Conservation (phyloP, 2,329 filamentous ascomycete genomes). For the Hypoxylon sp. region DNA sequence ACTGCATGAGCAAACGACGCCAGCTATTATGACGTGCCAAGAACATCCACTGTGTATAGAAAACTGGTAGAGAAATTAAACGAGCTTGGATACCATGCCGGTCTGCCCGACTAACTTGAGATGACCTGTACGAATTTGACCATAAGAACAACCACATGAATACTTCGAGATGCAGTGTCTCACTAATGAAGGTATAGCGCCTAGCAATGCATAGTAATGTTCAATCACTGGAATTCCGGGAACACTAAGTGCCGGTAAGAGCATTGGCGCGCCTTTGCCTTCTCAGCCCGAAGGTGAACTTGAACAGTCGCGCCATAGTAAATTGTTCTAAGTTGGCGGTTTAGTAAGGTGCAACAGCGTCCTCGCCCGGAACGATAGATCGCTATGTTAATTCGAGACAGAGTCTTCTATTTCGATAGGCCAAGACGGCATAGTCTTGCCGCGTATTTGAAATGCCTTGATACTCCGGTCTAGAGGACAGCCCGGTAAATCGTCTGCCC, state of each 20-base stretch:
- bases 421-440: constrained; percentile 4
- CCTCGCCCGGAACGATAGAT: not conserved
- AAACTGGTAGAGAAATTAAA: constrained; percentile 35
- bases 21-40: constrained; percentile 36
- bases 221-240: constrained; percentile 8
- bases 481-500: constrained; percentile 15
- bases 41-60: constrained; percentile 24
- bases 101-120: constrained; percentile 12
- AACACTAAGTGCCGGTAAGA: constrained; percentile 5
- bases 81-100: constrained; percentile 19
- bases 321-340: not conserved
- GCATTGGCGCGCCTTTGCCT: not conserved
- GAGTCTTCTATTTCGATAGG: constrained; percentile 8
- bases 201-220: constrained; percentile 9
- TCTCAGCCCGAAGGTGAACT: not conserved
- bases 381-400: constrained; percentile 8
- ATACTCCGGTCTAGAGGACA: not conserved
- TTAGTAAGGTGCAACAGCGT: constrained; percentile 1
- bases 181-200: constrained; percentile 1
- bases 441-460: constrained; percentile 3
- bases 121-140: constrained; percentile 1
- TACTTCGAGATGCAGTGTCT: constrained; percentile 7
- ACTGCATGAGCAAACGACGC: constrained; percentile 26
- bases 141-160: constrained; percentile 3
- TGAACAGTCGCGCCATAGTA: not conserved